Conservation (phyloP, 2,329 filamentous ascomycete species). For the Alternaria hordeiaustralica region DNA sequence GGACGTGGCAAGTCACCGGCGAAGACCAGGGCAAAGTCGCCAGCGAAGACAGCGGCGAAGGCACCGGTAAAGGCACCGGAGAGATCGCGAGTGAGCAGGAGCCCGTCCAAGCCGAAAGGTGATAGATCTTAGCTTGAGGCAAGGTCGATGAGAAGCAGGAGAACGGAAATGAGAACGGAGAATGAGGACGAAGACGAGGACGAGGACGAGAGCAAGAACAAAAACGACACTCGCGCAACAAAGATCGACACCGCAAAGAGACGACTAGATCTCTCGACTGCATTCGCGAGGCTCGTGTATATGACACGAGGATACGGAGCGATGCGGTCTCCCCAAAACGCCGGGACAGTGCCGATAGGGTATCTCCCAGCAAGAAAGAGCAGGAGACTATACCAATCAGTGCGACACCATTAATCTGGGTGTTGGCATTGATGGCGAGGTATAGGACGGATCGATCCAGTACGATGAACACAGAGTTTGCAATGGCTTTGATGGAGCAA, state of each 20-base stretch:
- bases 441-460: no score
- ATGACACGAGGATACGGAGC: neutral
- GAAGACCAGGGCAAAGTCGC: neutral
- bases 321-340: neutral
- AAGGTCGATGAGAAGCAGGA: neutral
- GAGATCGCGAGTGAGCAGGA: neutral
- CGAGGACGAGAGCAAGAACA: neutral
- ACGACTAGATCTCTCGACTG: neutral
- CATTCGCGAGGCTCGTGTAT: neutral
- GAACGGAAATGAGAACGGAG: no score
- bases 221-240: neutral
- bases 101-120: neutral
- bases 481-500: no score
- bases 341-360: neutral
- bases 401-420: neutral
- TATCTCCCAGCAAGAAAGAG: neutral
- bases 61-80: neutral
- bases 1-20: neutral
- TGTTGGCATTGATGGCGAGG: neutral
- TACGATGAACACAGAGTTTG: no score
- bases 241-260: neutral
- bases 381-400: neutral
- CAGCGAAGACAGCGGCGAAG: neutral
- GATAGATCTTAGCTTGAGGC: neutral
- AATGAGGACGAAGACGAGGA: neutral